phyloP scores from a whole-genome alignment of 805 yeast species.

The Yamadazyma kitorensis region DNA sequence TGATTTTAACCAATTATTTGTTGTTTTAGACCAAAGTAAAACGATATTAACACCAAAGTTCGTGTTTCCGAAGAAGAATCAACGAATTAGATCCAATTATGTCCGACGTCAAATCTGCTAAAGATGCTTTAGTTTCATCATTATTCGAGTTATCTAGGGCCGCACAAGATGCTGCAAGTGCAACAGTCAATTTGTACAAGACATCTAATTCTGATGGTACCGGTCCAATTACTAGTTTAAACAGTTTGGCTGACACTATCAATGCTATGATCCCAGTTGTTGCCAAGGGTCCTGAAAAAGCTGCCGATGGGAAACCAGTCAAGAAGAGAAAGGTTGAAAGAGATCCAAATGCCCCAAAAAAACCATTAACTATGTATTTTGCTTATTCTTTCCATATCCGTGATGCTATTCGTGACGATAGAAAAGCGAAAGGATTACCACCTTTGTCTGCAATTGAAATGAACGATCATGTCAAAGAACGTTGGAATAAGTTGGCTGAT shows the following conservation, averaged over 20 bases:
- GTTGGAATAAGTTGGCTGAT: slow-evolving; percentile 74
- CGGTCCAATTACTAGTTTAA: slow-evolving; percentile 17
- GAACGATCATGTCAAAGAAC: slow-evolving; percentile 72
- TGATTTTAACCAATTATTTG: no score
- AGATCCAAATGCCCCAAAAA: slow-evolving; percentile 95
- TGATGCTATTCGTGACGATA: slow-evolving; percentile 65
- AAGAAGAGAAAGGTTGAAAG: slow-evolving; percentile 46
- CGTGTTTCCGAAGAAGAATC: no score
- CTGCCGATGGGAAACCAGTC: slow-evolving; percentile 16
- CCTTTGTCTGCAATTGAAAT: slow-evolving; percentile 73
- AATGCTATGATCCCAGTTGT: slow-evolving; percentile 25
- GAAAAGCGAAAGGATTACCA: slow-evolving; percentile 54
- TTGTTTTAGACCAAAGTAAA: no score
- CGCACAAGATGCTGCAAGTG: slow-evolving; percentile 80
- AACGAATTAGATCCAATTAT: no score
- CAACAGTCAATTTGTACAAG: slow-evolving; percentile 47
- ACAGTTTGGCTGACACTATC: slow-evolving; percentile 33
- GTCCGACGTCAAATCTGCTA: slow-evolving; percentile 16
- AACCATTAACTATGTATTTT: slow-evolving; percentile 87
- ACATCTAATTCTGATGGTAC: slow-evolving; percentile 5
- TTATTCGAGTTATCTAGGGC: slow-evolving; percentile 80
- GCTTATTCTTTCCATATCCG: slow-evolving; percentile 72
- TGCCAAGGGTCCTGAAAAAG: slow-evolving; percentile 18
- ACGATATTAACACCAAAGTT: no score
- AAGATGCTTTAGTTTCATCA: slow-evolving; percentile 55